These are phyloP conservation scores for Sphagnum contortum DNA, from an alignment of 225 moss, liverwort and hornwort species.

Conservation along the genomic window DNA sequence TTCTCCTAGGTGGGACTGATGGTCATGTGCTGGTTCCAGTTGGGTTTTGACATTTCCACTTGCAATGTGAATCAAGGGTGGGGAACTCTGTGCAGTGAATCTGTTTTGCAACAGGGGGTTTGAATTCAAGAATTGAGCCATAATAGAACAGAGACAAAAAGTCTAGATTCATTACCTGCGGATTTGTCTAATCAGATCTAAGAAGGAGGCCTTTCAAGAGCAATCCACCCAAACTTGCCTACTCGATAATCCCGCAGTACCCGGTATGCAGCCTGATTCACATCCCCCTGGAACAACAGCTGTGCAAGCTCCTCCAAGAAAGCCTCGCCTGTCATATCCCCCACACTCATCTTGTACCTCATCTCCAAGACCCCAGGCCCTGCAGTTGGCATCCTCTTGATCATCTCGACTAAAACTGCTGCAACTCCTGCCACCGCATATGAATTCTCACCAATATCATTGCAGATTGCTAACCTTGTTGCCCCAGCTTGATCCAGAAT, in stretches of 20 bases:
- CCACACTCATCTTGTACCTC: conserved; percentile 62
- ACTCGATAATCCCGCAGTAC: conserved; percentile 72
- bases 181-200: too few species aligned
- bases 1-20: too few species aligned
- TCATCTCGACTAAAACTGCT: conserved; percentile 82
- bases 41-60: too few species aligned
- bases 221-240: conserved; percentile 88
- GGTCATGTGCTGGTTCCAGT: too few species aligned
- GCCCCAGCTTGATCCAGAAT: conserved; percentile 95
- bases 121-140: too few species aligned
- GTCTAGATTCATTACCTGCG: too few species aligned
- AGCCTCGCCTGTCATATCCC: conserved; percentile 61
- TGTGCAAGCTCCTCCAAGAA: conserved; percentile 74
- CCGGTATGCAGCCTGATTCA: conserved; percentile 79
- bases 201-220: conserved; percentile 76
- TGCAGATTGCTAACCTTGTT: conserved; percentile 84
- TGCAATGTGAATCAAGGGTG: too few species aligned
- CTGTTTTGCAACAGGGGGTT: too few species aligned
- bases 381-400: conserved; percentile 73
- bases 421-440: conserved; percentile 97
- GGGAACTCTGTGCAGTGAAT: too few species aligned
- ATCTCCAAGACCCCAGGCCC: conserved; percentile 49
- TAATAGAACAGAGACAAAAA: too few species aligned
- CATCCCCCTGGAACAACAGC: conserved; percentile 70
- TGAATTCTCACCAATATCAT: conserved; percentile 96